Evolutionary conservation across 2,329 filamentous ascomycete genomes (phyloP), one percentile per base, ranked within the genome.

Genomic region (Ophiosphaerella narmari): DNA sequence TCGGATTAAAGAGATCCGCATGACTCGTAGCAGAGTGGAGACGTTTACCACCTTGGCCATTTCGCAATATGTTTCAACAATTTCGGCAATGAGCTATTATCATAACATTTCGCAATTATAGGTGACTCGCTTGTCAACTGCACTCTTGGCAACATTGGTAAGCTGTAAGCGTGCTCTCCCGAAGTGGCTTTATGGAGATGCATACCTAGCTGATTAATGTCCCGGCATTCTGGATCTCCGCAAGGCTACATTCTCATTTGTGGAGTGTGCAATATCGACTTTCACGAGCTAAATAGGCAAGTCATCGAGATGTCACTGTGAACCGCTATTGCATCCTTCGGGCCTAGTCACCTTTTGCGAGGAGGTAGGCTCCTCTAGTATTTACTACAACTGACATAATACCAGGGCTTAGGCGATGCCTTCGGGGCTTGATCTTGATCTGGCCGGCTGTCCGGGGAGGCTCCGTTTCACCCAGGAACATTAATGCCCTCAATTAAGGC

Each of bases 11-110:
- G 32, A 33, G 50, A 62, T 51, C 57, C 55, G 58, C 54, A 55
- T 62, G 52, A 63, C 55, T 60, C 55, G 54, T 50, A 39, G 39
- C 46, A 54, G 43, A 55, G 51, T 46, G 43, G 35, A 56, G 48
- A 42, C 50, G 52, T 54, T 59, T 46, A 42, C 45, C 38, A 39
- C 45, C 38, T 54, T 41, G 52, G 56, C 50, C 58, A 59, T 39
- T 18, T 50, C 48, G 12, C 33, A 34, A 51, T 55, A 45, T 45
- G 48, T 60, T 57, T 61, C 48, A 32, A 46, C 31, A 14, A 46
- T 39, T 36, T 52, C 54, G 48, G 52, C 50, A 50, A 41, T 45
- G 26, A 46, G 45, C 41, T 48, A 39, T 43, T 64, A 60, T 57
- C 47, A 42, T 49, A 50, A 54, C 36, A 45, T 21, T 50, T 44